Conservation (phyloP, 805 yeast species). For the Suhomyces sp. region DNA sequence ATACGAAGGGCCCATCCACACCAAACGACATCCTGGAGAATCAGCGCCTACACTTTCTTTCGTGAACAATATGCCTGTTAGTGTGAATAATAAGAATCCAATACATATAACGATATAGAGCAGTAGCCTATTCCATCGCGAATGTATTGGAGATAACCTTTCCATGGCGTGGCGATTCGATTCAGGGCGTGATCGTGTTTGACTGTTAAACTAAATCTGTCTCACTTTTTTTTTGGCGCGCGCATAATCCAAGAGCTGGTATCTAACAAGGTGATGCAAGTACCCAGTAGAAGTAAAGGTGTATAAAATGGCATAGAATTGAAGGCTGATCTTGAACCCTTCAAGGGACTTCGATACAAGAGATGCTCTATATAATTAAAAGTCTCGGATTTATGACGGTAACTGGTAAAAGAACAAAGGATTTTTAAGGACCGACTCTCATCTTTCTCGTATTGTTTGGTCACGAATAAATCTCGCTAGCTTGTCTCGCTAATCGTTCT, state of each 20-base stretch:
- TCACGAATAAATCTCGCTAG: not conserved
- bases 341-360: not conserved
- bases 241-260: not conserved
- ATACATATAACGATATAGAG: constrained; percentile 12
- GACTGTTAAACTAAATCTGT: not conserved
- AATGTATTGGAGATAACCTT: not conserved
- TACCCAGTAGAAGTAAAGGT: not conserved
- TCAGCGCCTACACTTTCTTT: constrained; percentile 28
- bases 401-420: not conserved
- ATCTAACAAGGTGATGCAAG: not conserved
- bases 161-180: not conserved
- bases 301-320: not conserved
- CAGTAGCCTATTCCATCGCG: constrained; percentile 7
- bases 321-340: not conserved
- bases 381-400: not conserved
- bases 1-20: constrained; percentile 82
- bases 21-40: constrained; percentile 53
- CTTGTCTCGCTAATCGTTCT: not conserved
- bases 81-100: constrained; percentile 15
- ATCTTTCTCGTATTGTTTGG: not conserved
- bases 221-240: not conserved
- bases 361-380: not conserved
- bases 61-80: constrained; percentile 16
- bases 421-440: not conserved
- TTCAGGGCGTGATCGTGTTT: not conserved